phyloP scores from a whole-genome alignment of 2,329 filamentous ascomycete species.

The Penicillium digitatum region DNA sequence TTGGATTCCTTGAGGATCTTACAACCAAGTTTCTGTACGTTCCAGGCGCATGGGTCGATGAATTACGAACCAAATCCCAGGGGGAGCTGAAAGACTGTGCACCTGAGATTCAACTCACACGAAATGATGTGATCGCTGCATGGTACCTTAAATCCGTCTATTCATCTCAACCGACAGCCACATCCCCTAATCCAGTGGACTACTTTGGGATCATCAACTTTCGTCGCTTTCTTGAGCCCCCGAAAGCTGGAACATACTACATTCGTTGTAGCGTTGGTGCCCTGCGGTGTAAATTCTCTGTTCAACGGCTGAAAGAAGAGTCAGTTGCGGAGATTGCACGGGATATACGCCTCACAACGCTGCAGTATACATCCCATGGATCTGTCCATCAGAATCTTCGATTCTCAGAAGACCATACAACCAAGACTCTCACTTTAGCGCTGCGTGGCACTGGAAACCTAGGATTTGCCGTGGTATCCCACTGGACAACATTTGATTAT shows the following conservation, averaged over 20 bases:
- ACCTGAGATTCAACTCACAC: neutral
- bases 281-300: neutral
- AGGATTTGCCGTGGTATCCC: neutral
- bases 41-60: neutral
- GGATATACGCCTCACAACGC: neutral
- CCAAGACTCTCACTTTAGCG: neutral
- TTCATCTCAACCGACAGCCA: neutral
- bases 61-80: neutral
- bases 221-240: neutral
- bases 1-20: neutral
- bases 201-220: neutral
- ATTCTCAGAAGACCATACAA: neutral
- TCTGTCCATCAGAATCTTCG: neutral
- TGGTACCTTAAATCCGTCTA: neutral
- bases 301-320: neutral
- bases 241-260: neutral
- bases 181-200: neutral
- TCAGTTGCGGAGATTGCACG: neutral
- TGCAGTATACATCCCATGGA: neutral
- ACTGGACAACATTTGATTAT: neutral
- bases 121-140: neutral
- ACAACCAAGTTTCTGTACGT: neutral
- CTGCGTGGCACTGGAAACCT: neutral
- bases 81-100: neutral
- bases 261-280: neutral